phyloP scores from a whole-genome alignment of 306 rosid species.

The Cyamopsis tetragonoloba region DNA sequence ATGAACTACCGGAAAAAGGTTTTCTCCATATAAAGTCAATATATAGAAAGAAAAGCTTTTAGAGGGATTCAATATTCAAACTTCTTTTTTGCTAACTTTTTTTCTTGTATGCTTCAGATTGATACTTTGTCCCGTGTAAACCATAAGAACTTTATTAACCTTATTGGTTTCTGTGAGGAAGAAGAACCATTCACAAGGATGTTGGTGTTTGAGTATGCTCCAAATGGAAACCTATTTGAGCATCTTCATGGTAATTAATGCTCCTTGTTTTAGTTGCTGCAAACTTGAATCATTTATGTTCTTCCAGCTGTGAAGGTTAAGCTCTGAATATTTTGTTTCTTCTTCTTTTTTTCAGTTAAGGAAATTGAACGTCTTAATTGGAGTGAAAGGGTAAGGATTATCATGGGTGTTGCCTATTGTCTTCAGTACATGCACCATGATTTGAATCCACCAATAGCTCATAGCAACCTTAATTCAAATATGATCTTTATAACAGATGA shows the following conservation, averaged over 20 bases:
- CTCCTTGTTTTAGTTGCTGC: not conserved
- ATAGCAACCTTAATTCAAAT: constrained; percentile 42
- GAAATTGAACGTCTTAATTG: constrained; percentile 81
- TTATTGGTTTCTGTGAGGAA: constrained; percentile 89
- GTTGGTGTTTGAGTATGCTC: constrained; percentile 94
- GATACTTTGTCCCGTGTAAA: constrained; percentile 73
- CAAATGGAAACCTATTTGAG: constrained; percentile 77
- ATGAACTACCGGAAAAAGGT: constrained; percentile 72
- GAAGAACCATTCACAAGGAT: constrained; percentile 84
- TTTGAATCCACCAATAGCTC: constrained; percentile 71
- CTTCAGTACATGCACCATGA: constrained; percentile 94
- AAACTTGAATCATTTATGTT: not conserved
- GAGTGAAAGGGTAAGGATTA: constrained; percentile 70
- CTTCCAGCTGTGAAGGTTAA: not conserved
- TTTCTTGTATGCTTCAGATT: constrained; percentile 49
- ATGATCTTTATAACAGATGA: constrained; percentile 71
- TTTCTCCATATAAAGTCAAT: not conserved
- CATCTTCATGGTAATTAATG: constrained; percentile 79
- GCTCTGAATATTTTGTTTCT: not conserved
- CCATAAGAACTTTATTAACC: constrained; percentile 91
- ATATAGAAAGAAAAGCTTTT: not conserved
- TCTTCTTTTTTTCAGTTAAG: constrained; percentile 46
- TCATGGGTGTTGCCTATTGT: constrained; percentile 89
- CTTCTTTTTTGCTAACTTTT: not conserved
- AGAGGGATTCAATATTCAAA: not conserved